Percentiles rank a stretch among this genome's conserved stretches.
phyloP scores from a whole-genome alignment of 805 yeast genomes.

The Saccharomycopsis sp. region DNA sequence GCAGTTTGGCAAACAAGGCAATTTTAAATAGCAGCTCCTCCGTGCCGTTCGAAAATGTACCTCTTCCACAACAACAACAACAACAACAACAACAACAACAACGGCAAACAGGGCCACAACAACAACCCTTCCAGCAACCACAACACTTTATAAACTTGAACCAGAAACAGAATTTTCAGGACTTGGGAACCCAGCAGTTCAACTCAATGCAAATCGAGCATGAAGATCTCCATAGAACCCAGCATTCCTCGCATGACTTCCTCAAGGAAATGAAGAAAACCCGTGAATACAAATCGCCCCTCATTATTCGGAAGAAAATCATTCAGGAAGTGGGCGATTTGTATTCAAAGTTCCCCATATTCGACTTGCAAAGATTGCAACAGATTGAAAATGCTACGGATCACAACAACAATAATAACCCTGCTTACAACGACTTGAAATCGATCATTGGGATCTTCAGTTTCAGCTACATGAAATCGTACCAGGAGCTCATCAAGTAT shows the following conservation, averaged over 20 bases:
- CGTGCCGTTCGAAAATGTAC: too few species aligned
- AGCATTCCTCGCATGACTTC: slow-evolving; percentile 5
- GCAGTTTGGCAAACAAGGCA: too few species aligned
- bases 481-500: slow-evolving; percentile 20
- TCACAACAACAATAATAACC: not conserved
- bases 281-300: slow-evolving; percentile 16
- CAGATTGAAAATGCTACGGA: slow-evolving; percentile 1
- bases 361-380: slow-evolving; percentile 11
- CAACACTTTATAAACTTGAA: too few species aligned
- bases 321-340: slow-evolving; percentile 20
- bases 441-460: slow-evolving; percentile 14
- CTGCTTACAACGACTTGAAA: slow-evolving; percentile 10
- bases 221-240: too few species aligned
- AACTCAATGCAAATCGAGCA: too few species aligned
- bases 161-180: too few species aligned
- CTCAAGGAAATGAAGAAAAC: slow-evolving; percentile 10
- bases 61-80: too few species aligned
- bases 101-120: too few species aligned
- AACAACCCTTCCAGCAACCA: too few species aligned
- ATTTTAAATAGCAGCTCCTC: too few species aligned
- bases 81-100: too few species aligned
- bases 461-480: slow-evolving; percentile 19
- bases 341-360: slow-evolving; percentile 18
- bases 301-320: slow-evolving; percentile 15
- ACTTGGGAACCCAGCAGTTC: too few species aligned